Base-by-base conservation (phyloP, 2,329 filamentous ascomycete species). In the Paramyrothecium sp. region DNA sequence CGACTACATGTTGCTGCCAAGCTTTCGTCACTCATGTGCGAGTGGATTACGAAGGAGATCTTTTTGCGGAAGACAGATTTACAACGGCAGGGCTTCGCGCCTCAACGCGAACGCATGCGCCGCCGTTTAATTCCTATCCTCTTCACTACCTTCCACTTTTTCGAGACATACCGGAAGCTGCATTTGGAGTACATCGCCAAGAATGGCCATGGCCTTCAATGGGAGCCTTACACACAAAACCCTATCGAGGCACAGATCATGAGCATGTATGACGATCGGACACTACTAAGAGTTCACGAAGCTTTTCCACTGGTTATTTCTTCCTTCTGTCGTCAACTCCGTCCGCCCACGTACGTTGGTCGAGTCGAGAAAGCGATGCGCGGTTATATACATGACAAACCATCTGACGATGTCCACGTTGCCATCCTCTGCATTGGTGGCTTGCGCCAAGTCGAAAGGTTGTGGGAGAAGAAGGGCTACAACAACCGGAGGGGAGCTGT, bases 401-500 rank as follows among this genome's bases (percentile, higher is more conserved):
- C 86, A 0, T 70, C 84, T 2, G 85, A 88, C 56, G 84, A 88
- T 49, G 76, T 88, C 1, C 86, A 88, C 61, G 80, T 81, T 11
- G 81, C 86, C 3, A 81, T 87, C 13, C 65, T 89, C 11, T 83
- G 81, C 48, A 73, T 88, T 12, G 86, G 86, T 34, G 86, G 86
- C 2, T 71, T 89, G 56, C 78, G 85, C 10, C 83, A 88, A 65
- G 84, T 87, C 1, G 83, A 88, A 63, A 77, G 81, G 49, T 78
- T 89, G 38, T 89, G 86, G 86, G 84, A 88, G 65, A 84, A 86
- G 44, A 87, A 87, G 64, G 84, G 85, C 2, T 89, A 89, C 69
- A 88, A 86, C 65, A 76, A 75, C 54, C 77, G 86, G 33, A 78
- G 85, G 56, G 76, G 77, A 20, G 81, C 82, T 2, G 85, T 89